Evolutionary conservation across 768 basidiomycete species (phyloP).

Genomic region (Phlebiopsis gigantea): DNA sequence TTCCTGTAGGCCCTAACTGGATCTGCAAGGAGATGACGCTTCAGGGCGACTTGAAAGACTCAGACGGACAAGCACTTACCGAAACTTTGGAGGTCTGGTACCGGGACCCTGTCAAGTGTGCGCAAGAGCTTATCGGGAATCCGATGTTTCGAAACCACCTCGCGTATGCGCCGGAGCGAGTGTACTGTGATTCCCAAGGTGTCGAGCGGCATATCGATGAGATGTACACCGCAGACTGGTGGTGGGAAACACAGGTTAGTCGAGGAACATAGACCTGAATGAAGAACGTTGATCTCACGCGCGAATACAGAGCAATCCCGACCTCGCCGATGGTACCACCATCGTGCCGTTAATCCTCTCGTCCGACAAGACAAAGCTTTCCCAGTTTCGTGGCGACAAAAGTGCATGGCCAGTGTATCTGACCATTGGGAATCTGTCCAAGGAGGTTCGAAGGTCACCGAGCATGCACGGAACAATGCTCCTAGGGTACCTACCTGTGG

Average conservation of each 20-base stretch:
- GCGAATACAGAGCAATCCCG: conserved; percentile 1
- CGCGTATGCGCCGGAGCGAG: conserved; percentile 6
- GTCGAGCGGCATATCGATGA: conserved; percentile 17
- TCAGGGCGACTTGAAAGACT: conserved; percentile 1
- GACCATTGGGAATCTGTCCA: conserved; percentile 38
- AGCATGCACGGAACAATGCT: conserved; percentile 29
- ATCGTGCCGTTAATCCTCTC: conserved; percentile 38
- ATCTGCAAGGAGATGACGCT: conserved; percentile 10
- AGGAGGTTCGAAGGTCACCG: conserved; percentile 32
- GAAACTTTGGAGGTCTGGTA: conserved; percentile 27
- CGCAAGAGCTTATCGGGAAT: background rate
- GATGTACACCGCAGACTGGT: conserved; percentile 23
- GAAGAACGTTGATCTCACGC: background rate
- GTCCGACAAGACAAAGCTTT: conserved; percentile 41
- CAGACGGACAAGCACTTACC: conserved; percentile 14
- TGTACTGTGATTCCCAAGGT: conserved; percentile 14
- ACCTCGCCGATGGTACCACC: conserved; percentile 23
- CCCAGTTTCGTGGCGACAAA: conserved; percentile 34
- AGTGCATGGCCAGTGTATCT: conserved; percentile 42
- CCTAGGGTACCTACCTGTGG: conserved; percentile 35
- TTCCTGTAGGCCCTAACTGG: conserved; percentile 24
- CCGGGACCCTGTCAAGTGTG: conserved; percentile 27
- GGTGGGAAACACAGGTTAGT: conserved; percentile 22
- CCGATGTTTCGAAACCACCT: background rate
- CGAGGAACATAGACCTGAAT: background rate